These are phyloP conservation scores for Nigrospora osmanthi DNA, from an alignment of 2,329 filamentous ascomycete species.

Conservation along the genomic window DNA sequence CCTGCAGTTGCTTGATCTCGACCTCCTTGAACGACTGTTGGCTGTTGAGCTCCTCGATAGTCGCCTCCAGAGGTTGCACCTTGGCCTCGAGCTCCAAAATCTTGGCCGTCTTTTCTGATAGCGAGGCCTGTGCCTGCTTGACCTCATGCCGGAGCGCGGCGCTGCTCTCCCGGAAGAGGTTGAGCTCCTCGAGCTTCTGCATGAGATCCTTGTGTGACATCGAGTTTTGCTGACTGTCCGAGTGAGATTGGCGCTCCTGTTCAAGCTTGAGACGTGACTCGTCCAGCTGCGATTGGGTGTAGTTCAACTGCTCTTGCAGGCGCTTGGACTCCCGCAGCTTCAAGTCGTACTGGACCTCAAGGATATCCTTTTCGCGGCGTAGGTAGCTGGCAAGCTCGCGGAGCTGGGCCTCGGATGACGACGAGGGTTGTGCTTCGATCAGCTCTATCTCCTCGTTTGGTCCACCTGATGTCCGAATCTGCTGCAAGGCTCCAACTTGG, in stretches of 20 bases:
- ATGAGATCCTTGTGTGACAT: conserved; percentile 84
- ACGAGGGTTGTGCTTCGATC: conserved; percentile 40
- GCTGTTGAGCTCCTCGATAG: conserved; percentile 75
- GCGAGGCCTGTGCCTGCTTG: conserved; percentile 66
- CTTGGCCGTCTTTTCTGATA: conserved; percentile 66
- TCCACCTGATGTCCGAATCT: conserved; percentile 50
- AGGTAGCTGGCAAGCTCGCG: conserved; percentile 89
- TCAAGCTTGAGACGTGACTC: conserved; percentile 83
- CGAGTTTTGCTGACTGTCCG: conserved; percentile 64
- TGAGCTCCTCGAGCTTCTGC: conserved; percentile 91
- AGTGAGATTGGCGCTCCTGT: conserved; percentile 72
- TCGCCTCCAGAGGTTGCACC: conserved; percentile 75
- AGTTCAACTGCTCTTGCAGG: conserved; percentile 82
- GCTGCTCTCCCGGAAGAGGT: conserved; percentile 91
- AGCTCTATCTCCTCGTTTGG: conserved; percentile 43
- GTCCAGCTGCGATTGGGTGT: conserved; percentile 80
- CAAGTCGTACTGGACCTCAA: conserved; percentile 92
- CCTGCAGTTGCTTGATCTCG: conserved; percentile 80
- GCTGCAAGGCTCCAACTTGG: conserved; percentile 74
- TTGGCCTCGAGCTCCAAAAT: conserved; percentile 67
- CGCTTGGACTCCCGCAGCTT: conserved; percentile 83
- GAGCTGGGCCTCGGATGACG: conserved; percentile 63
- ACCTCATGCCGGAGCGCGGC: conserved; percentile 84
- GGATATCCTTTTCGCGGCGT: conserved; percentile 91
- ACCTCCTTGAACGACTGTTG: conserved; percentile 75